Evolutionary conservation across 2,329 filamentous ascomycete genomes (phyloP).

Genomic region (Fusarium vanettenii): DNA sequence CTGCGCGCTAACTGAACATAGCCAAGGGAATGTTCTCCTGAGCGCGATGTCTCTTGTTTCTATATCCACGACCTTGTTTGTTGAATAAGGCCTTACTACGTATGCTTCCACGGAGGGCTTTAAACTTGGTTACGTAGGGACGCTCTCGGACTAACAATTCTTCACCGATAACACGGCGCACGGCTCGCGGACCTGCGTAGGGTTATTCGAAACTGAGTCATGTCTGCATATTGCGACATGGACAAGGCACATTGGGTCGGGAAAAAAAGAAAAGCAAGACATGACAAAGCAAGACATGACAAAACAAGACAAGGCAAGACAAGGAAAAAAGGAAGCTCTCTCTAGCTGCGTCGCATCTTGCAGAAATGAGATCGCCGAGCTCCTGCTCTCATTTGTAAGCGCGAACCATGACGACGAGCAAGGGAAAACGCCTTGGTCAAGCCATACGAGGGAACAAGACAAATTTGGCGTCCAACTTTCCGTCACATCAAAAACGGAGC

Average conservation of each 20-base stretch:
- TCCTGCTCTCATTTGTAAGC: background rate
- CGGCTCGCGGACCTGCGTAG: background rate
- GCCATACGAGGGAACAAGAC: background rate
- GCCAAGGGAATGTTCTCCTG: background rate
- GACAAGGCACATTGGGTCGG: background rate
- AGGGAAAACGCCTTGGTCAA: background rate
- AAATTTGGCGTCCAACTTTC: background rate
- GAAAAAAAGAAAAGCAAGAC: background rate
- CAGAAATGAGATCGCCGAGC: background rate
- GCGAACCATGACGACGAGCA: background rate
- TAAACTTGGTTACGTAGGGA: background rate
- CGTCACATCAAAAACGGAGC: slow-evolving; percentile 4
- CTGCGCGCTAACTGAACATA: background rate
- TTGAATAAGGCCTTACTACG: background rate
- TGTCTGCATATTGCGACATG: background rate
- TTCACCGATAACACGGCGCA: background rate
- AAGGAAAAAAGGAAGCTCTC: background rate
- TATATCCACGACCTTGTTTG: background rate
- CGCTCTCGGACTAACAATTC: background rate
- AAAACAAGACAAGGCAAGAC: background rate
- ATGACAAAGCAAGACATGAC: background rate
- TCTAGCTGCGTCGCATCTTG: background rate
- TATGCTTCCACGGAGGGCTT: background rate
- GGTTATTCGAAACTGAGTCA: background rate
- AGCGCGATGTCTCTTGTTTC: background rate